Evolutionary conservation across 1,139 yeast genomes (phyloP), one percentile per base, ranked within the genome.

Genomic region (Blastobotrys aristatus): DNA sequence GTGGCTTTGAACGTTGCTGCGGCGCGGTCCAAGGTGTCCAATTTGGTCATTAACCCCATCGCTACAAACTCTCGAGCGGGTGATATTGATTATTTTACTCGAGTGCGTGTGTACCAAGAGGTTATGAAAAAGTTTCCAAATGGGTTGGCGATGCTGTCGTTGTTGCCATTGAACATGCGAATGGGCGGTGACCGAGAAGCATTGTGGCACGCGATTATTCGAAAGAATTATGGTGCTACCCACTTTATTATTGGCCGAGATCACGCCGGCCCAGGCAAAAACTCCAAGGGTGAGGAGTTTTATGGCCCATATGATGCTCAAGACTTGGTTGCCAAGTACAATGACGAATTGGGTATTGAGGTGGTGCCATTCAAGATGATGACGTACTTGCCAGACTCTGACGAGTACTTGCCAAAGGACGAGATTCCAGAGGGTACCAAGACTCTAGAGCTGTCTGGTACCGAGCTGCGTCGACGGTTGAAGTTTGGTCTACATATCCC

Each of bases 101-200:
- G 97, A 70, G 97, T 90, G 51, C 85, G 94, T 63, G 97, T 90
- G 8, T 90, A 90, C 74, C 87, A 85, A 69, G 94, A 92, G 60
- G 82, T 90, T 59, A 79, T 90, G 67, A 85, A 89, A 68, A 84
- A 92, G 63, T 90, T 86, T 70, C 97, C 97, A 49, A 84, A 82
- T 53, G 96, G 96, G 50, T 82, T 90, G 77, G 97, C 97, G 11
- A 80, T 87, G 56, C 75, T 90, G 55, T 84, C 97, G 11, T 74
- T 90, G 56, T 75, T 90, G 63, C 97, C 97, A 16, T 75, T 90
- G 61, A 97, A 97, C 43, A 90, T 90, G 97, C 82, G 97, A 76
- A 90, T 90, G 97, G 97, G 95, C 53, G 97, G 97, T 68, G 97
- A 92, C 68, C 82, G 96, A 68, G 97, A 90, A 72, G 97, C 97